Base-by-base conservation (phyloP, 768 basidiomycete genomes). In the Pleurotus eryngii region DNA sequence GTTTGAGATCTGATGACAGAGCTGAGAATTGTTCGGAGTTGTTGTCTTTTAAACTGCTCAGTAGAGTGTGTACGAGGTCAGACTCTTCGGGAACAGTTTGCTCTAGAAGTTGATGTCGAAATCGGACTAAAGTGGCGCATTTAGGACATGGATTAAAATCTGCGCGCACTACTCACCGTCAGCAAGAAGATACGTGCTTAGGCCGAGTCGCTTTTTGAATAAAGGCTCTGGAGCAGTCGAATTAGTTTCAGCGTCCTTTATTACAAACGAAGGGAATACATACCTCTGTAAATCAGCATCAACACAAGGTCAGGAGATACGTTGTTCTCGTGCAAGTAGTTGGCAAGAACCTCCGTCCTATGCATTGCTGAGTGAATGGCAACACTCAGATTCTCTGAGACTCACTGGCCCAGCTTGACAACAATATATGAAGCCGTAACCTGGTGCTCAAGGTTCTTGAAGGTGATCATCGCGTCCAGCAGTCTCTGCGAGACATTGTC, bases 361-460 rank as follows among this genome's bases (percentile, higher is more conserved):
- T 3, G 20, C 17, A 15, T 20, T 48, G 17, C 24, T 15, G 11
- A 24, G 24, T 20, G 9, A 26, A 7, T 48, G 3, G 9, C 14
- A 48, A 7, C 14, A 11, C 5, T 48, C 8, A 35, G 27, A 4
- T 30, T n/a, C 4, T n/a, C n/a, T 20, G 20, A 27, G 5, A n/a
- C 49, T 15, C 37, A 50, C 49, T 50, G 49, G 49, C 27, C 27
- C 12, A 50, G 49, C 27, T 50, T 50, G 15, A 35, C 49, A 50
- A 50, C 49, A 6, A 50, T 50, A 50, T 50, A 50, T 4, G 26
- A 50, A 7, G 49, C 49, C 1, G 49, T 35, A 35, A 50, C 27
- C 1, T 35, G 49, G n/a, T 50, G 49, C 49, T 50, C 26, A n/a
- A 50, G 2, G 30, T 27, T 50, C 15, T n/a, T 35, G 12, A 50